Evolutionary conservation across 169 alveolate species (phyloP), one percentile per base, ranked within the genome.

Genomic region (Eimeria necatrix): DNA sequence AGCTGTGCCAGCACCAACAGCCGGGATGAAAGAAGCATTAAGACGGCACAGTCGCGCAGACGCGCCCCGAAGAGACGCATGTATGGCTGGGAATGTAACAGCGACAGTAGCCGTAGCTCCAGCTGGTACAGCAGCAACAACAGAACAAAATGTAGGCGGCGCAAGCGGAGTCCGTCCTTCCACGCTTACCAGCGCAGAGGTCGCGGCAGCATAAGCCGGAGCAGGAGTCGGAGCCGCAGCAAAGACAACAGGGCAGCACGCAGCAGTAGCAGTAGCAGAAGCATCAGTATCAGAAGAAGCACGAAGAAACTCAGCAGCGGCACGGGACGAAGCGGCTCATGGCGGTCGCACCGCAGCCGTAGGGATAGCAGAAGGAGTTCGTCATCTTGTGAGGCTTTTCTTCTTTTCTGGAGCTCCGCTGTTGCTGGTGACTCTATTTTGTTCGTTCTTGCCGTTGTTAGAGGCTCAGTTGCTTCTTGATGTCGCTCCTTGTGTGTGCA

Each of bases 21-120:
- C 4, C 22, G 22, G 52, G 26, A 80, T 22, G 68, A 64, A 60
- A 80, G 71, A 6, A 52, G 24, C 70, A 80, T 12, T 60, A 52
- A 24, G 51, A 7, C 52, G 49, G 26, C 20, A 52, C 8, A 49
- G 48, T 48, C 68, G 88, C 88, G 49, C 18, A 80, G 71, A 52
- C 88, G 20, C 22, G 51, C 71, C 68, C 49, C 53, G 49, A 80
- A 22, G 68, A n/a, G 88, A 80, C 88, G 71, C 51, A 7, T 80
- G 68, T 64, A 80, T 22, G 88, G 88, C 51, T 80, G 88, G 88
- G 88, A 52, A 9, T 22, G 88, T 41, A 80, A 48, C 88, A 80
- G 88, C 70, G n/a, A 52, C 20, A n/a, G 48, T 0, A 78, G 87
- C 68, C 59, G 88, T 52, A 51, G 88, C 88, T 20, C 68, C 88